Conservation (phyloP, 192 early-diverging fungal genomes). For the Rhizophagus prolifer region DNA sequence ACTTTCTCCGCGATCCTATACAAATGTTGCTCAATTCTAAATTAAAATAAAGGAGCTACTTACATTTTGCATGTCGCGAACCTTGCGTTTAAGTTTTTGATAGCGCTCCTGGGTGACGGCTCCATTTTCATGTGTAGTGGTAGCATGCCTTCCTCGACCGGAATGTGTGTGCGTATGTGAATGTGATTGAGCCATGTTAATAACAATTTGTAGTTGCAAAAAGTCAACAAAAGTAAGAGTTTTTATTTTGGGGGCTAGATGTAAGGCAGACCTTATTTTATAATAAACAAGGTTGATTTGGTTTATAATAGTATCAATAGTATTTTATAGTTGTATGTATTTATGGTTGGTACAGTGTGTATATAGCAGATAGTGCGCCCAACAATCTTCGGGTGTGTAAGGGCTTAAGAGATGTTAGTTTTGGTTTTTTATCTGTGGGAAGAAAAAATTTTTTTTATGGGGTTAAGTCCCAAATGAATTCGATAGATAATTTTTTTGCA, state of each 20-base stretch:
- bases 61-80: slow-evolving; percentile 19
- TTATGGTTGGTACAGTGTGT: background rate
- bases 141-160: slow-evolving; percentile 6
- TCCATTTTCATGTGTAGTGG: slow-evolving; percentile 13
- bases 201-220: background rate
- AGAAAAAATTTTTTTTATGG: slow-evolving; percentile 8
- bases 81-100: slow-evolving; percentile 21
- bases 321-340: slow-evolving; percentile 5
- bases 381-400: slow-evolving; percentile 19
- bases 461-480: slow-evolving; percentile 18
- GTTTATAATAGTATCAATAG: background rate
- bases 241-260: background rate
- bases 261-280: background rate
- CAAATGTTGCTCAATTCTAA: background rate
- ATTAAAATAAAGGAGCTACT: background rate
- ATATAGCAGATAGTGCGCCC: background rate
- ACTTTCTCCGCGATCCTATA: background rate
- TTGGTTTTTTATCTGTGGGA: slow-evolving; percentile 8
- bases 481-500: slow-evolving; percentile 15
- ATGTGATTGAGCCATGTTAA: slow-evolving; percentile 22
- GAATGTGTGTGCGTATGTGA: slow-evolving; percentile 14
- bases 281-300: background rate
- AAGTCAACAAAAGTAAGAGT: background rate
- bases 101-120: slow-evolving; percentile 17
- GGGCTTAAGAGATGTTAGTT: slow-evolving; percentile 8